These are phyloP conservation scores for Exophiala aquamarina DNA, from an alignment of 2,329 filamentous ascomycete genomes.

Conservation along the genomic window DNA sequence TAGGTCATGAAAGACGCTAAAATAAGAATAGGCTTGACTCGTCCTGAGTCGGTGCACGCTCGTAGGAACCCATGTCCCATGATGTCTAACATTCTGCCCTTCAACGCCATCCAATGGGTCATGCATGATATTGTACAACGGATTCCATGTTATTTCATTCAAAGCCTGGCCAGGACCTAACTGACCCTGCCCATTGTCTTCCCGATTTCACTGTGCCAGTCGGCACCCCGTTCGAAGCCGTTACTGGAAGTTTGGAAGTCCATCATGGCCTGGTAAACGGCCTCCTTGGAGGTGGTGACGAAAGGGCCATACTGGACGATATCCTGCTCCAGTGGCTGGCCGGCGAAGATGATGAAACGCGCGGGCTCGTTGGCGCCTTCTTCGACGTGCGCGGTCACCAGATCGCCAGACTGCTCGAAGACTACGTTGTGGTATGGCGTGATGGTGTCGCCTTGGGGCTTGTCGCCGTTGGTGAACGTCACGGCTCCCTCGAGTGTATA, in stretches of 20 bases:
- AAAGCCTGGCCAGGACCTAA: neutral
- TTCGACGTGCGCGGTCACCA: constrained; percentile 69
- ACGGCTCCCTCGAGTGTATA: constrained; percentile 78
- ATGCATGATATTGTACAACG: too few relatives aligned
- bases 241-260: constrained; percentile 73
- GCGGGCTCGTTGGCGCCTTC: constrained; percentile 59
- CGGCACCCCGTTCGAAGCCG: constrained; percentile 75
- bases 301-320: constrained; percentile 85
- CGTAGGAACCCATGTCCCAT: too few relatives aligned
- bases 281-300: constrained; percentile 70
- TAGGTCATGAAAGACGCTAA: too few relatives aligned
- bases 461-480: constrained; percentile 48
- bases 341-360: constrained; percentile 67
- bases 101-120: too few relatives aligned
- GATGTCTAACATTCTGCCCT: too few relatives aligned
- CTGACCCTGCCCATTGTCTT: constrained; percentile 60
- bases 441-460: constrained; percentile 49
- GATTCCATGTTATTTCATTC: neutral
- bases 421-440: constrained; percentile 83
- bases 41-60: too few relatives aligned
- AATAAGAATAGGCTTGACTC: too few relatives aligned
- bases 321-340: constrained; percentile 75
- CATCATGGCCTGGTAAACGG: constrained; percentile 72
- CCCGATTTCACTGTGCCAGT: constrained; percentile 85
- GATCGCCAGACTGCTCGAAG: constrained; percentile 77